Conservation (phyloP, 2,329 filamentous ascomycete genomes). For the Ascochyta pisi region DNA sequence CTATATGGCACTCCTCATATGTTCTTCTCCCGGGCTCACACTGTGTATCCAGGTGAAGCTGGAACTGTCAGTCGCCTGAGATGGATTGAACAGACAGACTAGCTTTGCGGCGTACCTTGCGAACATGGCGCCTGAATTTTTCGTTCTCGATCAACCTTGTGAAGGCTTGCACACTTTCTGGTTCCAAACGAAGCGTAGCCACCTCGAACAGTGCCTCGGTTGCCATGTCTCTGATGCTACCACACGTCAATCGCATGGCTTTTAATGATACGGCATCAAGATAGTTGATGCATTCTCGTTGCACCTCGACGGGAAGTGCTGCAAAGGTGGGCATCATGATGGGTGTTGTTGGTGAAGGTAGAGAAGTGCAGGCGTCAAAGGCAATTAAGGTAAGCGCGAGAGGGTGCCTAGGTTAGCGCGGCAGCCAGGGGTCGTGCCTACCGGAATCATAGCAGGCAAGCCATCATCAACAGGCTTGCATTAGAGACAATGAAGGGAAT, state of each 20-base stretch:
- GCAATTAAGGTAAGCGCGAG: not conserved
- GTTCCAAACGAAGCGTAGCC: not conserved
- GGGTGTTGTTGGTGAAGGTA: not conserved
- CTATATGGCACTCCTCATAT: not conserved
- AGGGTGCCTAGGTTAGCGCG: conserved; percentile 7
- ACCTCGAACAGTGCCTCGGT: conserved; percentile 6
- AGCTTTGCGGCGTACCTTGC: not conserved
- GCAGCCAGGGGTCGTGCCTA: not conserved
- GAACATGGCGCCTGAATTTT: not conserved
- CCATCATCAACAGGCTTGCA: too few relatives aligned
- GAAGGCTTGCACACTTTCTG: not conserved
- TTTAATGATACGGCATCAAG: conserved; percentile 6
- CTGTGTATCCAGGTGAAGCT: not conserved
- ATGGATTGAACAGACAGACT: not conserved
- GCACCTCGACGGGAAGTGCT: conserved; percentile 28
- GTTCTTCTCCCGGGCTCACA: too few relatives aligned
- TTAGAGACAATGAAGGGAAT: too few relatives aligned
- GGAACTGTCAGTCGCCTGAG: not conserved
- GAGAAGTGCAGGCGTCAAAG: too few relatives aligned
- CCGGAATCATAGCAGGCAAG: too few relatives aligned
- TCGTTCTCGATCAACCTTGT: not conserved
- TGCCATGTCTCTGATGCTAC: not conserved
- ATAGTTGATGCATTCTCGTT: conserved; percentile 27
- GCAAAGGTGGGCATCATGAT: not conserved
- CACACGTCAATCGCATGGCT: conserved; percentile 1